Percentiles rank a stretch among this genome's conserved stretches.
phyloP scores from a whole-genome alignment of 2,329 filamentous ascomycete species.

The Endocalyx cinctus region DNA sequence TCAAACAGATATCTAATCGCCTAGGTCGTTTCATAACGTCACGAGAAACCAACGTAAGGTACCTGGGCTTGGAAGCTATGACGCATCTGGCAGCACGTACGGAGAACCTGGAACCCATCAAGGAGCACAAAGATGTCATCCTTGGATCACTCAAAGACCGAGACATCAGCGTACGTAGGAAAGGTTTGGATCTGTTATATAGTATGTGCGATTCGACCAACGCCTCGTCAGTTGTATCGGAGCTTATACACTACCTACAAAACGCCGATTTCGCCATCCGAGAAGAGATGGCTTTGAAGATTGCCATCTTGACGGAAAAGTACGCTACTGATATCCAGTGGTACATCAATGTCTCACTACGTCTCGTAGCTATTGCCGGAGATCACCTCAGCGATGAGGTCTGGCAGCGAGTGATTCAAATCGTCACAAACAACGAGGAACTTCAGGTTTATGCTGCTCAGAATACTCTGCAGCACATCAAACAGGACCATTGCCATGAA shows the following conservation, averaged over 20 bases:
- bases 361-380: conserved; percentile 91
- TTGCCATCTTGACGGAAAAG: conserved; percentile 96
- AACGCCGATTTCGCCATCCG: conserved; percentile 96
- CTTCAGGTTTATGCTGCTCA: conserved; percentile 94
- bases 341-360: conserved; percentile 97
- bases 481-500: conserved; percentile 90
- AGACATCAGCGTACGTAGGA: conserved; percentile 94
- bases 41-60: conserved; percentile 93
- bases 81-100: conserved; percentile 91
- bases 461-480: conserved; percentile 87
- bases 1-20: conserved; percentile 90
- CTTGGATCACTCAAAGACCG: conserved; percentile 89
- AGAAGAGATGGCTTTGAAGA: conserved; percentile 99
- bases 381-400: conserved; percentile 99
- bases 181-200: conserved; percentile 92
- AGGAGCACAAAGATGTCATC: conserved; percentile 96
- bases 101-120: conserved; percentile 94
- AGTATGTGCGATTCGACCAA: conserved; percentile 99
- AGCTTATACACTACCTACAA: conserved; percentile 89
- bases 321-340: conserved; percentile 98
- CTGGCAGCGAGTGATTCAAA: conserved; percentile 98
- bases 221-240: conserved; percentile 85
- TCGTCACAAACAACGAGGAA: conserved; percentile 98
- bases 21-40: conserved; percentile 96
- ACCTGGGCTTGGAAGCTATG: conserved; percentile 95